Base-by-base conservation (phyloP, 305 asterid species). In the Fraxinus sp. region DNA sequence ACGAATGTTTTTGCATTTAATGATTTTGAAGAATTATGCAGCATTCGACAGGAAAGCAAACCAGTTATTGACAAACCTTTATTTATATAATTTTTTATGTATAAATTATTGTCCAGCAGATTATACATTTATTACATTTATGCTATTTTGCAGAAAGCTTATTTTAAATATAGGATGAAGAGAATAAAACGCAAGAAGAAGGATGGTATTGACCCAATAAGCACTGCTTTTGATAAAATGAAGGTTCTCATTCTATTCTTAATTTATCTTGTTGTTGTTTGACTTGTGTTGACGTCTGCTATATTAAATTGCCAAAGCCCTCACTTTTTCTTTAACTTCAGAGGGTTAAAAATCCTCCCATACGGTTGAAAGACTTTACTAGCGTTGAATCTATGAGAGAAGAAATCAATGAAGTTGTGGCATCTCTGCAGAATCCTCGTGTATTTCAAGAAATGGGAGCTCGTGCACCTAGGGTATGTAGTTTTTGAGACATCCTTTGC, bases 361-460 rank as follows among this genome's bases (percentile, higher is more conserved):
- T 96, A 81, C 88, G 91, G 86, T 85, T 96, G 87, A 92, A 92
- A 85, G 98, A 96, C 87, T 96, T 96, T 84, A 94, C 98, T 36
- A 96, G 98, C 86, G 94, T 96, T 79, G 98, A 96, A 82, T 92
- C 97, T 79, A 93, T 96, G 96, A 91, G 85, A 83, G 99, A 96
- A 87, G 99, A 96, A 90, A 96, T 96, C 73, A 93, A 92, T 85
- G 99, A 96, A 89, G 98, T 96, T 55, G 98, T 96, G 87, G 96
- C 98, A 33, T 96, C 95, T 87, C 92, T 96, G 66, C 98, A 83
- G 90, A 96, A 96, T 87, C 99, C 98, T 59, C 86, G 87, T 39
- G 98, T 97, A 83, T 95, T 93, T 86, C 93, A 93, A 90, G 98
- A 95, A 85, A 95, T 95, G 98, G 99, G 99, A 89, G 99, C 99